Percentiles rank a stretch among this genome's conserved stretches.
These are phyloP conservation scores for Lepraria neglecta DNA, from an alignment of 495 filamentous ascomycete species.

Conservation along the genomic window DNA sequence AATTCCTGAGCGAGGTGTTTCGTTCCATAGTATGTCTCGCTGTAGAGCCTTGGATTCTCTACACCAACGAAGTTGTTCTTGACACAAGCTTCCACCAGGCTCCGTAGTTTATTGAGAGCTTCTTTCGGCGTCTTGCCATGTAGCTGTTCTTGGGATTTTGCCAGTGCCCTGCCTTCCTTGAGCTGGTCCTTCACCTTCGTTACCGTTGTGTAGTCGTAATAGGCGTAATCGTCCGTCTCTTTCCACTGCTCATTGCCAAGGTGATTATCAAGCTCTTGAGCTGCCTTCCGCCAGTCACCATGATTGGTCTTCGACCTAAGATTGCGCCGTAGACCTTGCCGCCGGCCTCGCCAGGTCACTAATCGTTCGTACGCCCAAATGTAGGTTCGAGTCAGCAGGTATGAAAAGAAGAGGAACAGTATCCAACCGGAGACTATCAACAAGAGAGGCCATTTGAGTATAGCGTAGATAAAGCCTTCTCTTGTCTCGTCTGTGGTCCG, in stretches of 20 bases:
- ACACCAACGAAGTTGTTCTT: constrained; percentile 96
- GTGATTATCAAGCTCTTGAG: constrained; percentile 71
- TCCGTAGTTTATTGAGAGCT: constrained; percentile 64
- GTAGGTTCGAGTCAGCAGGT: constrained; percentile 78
- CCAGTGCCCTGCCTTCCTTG: constrained; percentile 48
- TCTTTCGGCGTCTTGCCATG: constrained; percentile 31
- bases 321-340: constrained; percentile 60
- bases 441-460: constrained; percentile 89
- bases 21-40: constrained; percentile 92
- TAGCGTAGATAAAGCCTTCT: constrained; percentile 80
- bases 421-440: constrained; percentile 76
- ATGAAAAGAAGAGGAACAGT: constrained; percentile 56
- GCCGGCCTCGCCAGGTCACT: constrained; percentile 56
- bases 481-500: constrained; percentile 83
- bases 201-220: constrained; percentile 85
- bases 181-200: constrained; percentile 69
- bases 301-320: constrained; percentile 68
- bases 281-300: constrained; percentile 70
- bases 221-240: constrained; percentile 79
- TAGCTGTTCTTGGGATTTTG: constrained; percentile 49
- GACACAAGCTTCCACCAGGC: constrained; percentile 78
- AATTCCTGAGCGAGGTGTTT: constrained; percentile 87
- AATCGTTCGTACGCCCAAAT: constrained; percentile 77
- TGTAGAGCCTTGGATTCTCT: constrained; percentile 91
- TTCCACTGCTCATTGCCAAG: constrained; percentile 86